Conservation (phyloP, 208 protist species). For the Trypanosoma brucei region DNA sequence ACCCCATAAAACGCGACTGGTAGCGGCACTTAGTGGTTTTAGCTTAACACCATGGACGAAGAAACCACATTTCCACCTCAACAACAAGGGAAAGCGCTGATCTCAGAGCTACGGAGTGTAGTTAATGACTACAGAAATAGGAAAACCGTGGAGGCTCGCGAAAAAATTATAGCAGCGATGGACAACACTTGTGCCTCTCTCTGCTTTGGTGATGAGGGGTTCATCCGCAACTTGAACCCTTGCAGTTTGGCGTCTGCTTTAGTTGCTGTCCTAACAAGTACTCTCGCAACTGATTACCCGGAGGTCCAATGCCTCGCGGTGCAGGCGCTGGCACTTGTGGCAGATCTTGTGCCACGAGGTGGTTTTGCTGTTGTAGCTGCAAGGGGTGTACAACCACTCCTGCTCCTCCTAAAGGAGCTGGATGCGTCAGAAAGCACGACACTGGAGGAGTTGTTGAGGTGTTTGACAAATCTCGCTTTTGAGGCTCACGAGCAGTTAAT, state of each 20-base stretch:
- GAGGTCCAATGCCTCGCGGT: constrained; percentile 18
- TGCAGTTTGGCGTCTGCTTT: constrained; percentile 14
- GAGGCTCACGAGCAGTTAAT: constrained; percentile 31
- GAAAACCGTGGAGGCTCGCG: background rate
- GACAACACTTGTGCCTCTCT: constrained; percentile 22
- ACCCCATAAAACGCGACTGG: too few relatives aligned
- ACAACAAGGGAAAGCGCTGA: background rate
- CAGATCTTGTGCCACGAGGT: constrained; percentile 51
- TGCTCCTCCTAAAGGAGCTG: constrained; percentile 15
- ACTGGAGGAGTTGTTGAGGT: constrained; percentile 67
- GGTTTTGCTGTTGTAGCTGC: constrained; percentile 28
- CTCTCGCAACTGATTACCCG: background rate
- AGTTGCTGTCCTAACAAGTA: constrained; percentile 5
- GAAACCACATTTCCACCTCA: background rate
- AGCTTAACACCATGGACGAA: background rate
- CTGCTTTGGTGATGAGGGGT: constrained; percentile 33
- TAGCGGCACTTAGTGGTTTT: background rate
- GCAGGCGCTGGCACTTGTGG: constrained; percentile 50
- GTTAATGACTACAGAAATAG: background rate
- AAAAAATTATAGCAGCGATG: constrained; percentile 7
- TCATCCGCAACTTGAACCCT: constrained; percentile 17
- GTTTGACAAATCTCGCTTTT: constrained; percentile 41
- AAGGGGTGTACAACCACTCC: constrained; percentile 21
- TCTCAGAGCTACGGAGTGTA: constrained; percentile 3
- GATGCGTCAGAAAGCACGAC: constrained; percentile 1